A percentile compares a stretch with the other conserved stretches of the same genome.
Conservation (phyloP, 2,329 filamentous ascomycete genomes). For the Pseudocercospora pini-densiflorae region DNA sequence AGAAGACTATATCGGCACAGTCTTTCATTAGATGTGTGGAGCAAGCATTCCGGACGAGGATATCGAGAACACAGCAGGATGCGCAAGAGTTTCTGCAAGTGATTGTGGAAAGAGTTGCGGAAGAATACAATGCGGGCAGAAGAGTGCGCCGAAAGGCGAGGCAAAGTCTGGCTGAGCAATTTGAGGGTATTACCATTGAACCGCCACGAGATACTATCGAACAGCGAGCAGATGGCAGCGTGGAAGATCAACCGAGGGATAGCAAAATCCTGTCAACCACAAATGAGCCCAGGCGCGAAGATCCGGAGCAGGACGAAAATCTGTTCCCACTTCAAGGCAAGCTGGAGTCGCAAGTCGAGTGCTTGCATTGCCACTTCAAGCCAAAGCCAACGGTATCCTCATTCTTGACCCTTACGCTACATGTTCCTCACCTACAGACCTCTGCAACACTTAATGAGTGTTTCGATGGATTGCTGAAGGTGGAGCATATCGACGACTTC, state of each 20-base stretch:
- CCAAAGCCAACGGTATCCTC: constrained; percentile 81
- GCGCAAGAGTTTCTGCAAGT: constrained; percentile 97
- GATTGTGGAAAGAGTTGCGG: constrained; percentile 86
- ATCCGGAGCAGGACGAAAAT: constrained; percentile 58
- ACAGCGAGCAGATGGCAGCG: not conserved
- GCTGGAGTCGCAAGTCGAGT: constrained; percentile 94
- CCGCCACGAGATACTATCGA: not conserved
- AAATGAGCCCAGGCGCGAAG: constrained; percentile 36
- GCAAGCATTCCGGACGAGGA: constrained; percentile 82
- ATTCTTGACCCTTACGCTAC: constrained; percentile 90
- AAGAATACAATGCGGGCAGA: constrained; percentile 88
- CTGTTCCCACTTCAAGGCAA: constrained; percentile 91
- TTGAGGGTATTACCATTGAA: constrained; percentile 6
- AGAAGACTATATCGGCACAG: constrained; percentile 89
- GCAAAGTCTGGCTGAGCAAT: constrained; percentile 6
- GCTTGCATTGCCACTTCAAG: constrained; percentile 85
- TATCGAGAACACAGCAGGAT: constrained; percentile 94
- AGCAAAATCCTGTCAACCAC: constrained; percentile 21
- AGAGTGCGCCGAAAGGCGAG: constrained; percentile 68
- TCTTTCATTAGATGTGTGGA: constrained; percentile 84
- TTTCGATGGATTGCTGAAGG: constrained; percentile 92
- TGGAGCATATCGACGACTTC: constrained; percentile 95
- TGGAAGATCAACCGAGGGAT: constrained; percentile 19
- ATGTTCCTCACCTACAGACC: constrained; percentile 74
- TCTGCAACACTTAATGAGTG: constrained; percentile 84